A percentile compares a stretch with the other conserved stretches of the same genome.
Conservation (phyloP, 495 filamentous ascomycete species). For the Daldinia grandis region DNA sequence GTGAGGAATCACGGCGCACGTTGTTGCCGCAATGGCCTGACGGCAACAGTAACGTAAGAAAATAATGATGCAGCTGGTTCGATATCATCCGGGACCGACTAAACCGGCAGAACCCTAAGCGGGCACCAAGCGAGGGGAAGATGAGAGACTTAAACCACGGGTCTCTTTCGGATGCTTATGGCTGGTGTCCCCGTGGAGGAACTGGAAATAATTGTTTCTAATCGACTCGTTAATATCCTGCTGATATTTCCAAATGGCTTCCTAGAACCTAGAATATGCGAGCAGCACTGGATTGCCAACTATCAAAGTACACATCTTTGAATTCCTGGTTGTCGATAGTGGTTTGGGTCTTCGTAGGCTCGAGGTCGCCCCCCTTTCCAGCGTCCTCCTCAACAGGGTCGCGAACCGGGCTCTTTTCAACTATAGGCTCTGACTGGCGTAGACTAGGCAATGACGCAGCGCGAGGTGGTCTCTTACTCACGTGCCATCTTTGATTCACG, state of each 20-base stretch:
- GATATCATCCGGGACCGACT: background rate
- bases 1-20: background rate
- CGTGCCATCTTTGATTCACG: slow-evolving; percentile 14
- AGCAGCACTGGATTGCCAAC: slow-evolving; percentile 8
- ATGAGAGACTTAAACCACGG: background rate
- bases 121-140: background rate
- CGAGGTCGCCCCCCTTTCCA: background rate
- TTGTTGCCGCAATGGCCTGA: background rate
- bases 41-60: background rate
- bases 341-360: background rate
- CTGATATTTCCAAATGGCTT: background rate
- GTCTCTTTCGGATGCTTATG: background rate
- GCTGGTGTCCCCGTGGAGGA: background rate
- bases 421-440: background rate
- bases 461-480: background rate
- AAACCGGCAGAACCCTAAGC: background rate
- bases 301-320: slow-evolving; percentile 7
- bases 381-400: background rate
- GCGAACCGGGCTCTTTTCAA: background rate
- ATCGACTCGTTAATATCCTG: background rate
- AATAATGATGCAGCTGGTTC: background rate
- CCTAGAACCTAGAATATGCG: slow-evolving; percentile 13
- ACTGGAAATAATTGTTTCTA: background rate
- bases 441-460: background rate
- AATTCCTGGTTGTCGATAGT: background rate